A percentile compares a stretch with the other conserved stretches of the same genome.
Conservation (phyloP, 768 basidiomycete species). For the Lactarius tabidus region DNA sequence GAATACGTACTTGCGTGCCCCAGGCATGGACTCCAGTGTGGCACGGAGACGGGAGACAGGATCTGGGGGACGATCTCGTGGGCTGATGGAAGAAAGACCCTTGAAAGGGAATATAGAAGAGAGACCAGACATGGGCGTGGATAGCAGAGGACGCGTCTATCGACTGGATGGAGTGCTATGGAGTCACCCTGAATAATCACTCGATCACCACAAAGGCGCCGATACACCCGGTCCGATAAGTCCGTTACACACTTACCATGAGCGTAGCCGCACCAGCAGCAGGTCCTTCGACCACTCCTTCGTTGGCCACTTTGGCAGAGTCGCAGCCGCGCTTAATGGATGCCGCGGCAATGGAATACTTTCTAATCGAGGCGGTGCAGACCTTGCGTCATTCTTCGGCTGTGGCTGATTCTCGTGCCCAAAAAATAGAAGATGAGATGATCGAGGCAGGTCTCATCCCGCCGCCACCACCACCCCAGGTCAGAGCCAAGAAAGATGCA, state of each 20-base stretch:
- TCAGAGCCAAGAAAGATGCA: slow-evolving; percentile 38
- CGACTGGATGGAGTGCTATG: not conserved
- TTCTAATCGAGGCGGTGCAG: slow-evolving; percentile 76
- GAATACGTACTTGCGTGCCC: slow-evolving; percentile 72
- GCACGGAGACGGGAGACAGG: slow-evolving; percentile 71
- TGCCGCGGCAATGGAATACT: slow-evolving; percentile 74
- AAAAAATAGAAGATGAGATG: slow-evolving; percentile 75
- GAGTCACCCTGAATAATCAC: not conserved
- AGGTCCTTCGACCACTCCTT: slow-evolving; percentile 26
- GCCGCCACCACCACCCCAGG: slow-evolving; percentile 40
- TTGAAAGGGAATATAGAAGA: slow-evolving; percentile 47
- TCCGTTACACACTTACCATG: slow-evolving; percentile 6
- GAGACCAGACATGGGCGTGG: slow-evolving; percentile 38
- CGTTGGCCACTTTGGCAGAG: slow-evolving; percentile 57
- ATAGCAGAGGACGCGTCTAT: slow-evolving; percentile 3
- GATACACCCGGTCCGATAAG: slow-evolving; percentile 23
- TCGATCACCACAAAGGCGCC: not conserved
- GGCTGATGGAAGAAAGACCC: slow-evolving; percentile 50
- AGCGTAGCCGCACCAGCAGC: slow-evolving; percentile 19
- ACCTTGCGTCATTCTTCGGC: slow-evolving; percentile 70
- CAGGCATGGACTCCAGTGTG: slow-evolving; percentile 76
- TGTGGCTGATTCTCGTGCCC: slow-evolving; percentile 62
- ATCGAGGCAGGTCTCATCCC: slow-evolving; percentile 71
- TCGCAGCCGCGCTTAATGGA: slow-evolving; percentile 60
- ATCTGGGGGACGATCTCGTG: slow-evolving; percentile 54